Conservation (phyloP, 495 filamentous ascomycete genomes). For the Articulospora tetracladia region DNA sequence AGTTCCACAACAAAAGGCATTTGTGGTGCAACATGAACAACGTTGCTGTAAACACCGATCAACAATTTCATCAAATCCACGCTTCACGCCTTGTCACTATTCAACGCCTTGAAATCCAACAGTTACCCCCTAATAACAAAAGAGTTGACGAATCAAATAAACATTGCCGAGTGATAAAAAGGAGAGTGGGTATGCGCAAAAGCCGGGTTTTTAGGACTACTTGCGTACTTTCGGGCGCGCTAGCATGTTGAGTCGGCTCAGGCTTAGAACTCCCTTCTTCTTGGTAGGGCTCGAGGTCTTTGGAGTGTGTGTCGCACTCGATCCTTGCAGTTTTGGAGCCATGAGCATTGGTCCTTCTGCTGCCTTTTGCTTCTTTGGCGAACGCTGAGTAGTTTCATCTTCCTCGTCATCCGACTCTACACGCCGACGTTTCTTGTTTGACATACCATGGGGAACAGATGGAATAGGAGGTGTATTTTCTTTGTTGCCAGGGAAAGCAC, state of each 20-base stretch:
- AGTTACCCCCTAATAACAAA: background rate
- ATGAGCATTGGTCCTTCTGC: constrained; percentile 19
- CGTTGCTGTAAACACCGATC: background rate
- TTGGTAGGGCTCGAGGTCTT: constrained; percentile 16
- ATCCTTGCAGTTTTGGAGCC: constrained; percentile 14
- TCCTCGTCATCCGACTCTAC: constrained; percentile 47
- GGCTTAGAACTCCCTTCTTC: constrained; percentile 32
- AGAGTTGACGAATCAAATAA: too few relatives aligned
- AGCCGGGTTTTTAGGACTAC: constrained; percentile 2
- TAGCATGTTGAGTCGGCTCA: constrained; percentile 50
- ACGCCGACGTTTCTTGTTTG: constrained; percentile 69
- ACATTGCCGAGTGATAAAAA: too few relatives aligned
- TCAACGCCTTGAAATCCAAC: constrained; percentile 5
- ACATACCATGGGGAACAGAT: constrained; percentile 59
- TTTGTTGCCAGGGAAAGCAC: constrained; percentile 49
- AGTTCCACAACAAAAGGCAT: background rate
- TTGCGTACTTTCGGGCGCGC: constrained; percentile 45
- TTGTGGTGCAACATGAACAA: background rate
- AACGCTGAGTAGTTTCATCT: constrained; percentile 24
- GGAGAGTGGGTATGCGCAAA: too few relatives aligned
- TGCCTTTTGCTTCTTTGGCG: constrained; percentile 40
- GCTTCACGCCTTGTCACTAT: background rate
- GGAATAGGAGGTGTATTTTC: constrained; percentile 36
- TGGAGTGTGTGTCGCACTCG: background rate
- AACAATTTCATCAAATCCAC: constrained; percentile 4